These are phyloP conservation scores for Stramenopiles sp. DNA, from an alignment of 352 stramenopile species.

Conservation along the genomic window DNA sequence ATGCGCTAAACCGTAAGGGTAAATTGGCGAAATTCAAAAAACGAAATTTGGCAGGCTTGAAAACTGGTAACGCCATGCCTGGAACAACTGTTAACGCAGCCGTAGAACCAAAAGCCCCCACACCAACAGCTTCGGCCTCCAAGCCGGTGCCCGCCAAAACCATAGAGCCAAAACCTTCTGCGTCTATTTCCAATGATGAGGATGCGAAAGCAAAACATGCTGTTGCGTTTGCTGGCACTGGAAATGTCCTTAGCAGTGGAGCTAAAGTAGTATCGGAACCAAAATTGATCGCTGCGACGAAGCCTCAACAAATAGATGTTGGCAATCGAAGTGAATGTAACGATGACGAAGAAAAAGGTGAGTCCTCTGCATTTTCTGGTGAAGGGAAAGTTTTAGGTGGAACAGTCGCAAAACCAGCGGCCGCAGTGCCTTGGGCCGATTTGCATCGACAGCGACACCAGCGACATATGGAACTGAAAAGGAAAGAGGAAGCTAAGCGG, in stretches of 20 bases:
- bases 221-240: background rate
- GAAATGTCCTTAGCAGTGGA: constrained; percentile 1
- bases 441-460: background rate
- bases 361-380: background rate
- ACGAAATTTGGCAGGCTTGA: constrained; percentile 8
- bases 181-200: background rate
- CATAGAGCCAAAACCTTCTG: background rate
- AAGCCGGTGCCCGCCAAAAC: background rate
- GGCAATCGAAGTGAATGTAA: background rate
- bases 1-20: background rate
- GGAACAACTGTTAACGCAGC: background rate
- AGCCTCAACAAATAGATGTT: background rate
- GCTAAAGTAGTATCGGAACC: background rate
- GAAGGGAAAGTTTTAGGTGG: background rate
- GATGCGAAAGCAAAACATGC: background rate
- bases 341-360: background rate
- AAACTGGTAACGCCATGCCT: background rate
- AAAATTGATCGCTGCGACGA: background rate
- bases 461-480: background rate
- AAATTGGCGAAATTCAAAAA: constrained; percentile 10
- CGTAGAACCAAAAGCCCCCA: background rate
- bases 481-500: background rate
- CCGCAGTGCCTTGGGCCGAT: background rate
- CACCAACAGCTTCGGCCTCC: background rate
- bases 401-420: background rate